A percentile compares a stretch with the other conserved stretches of the same genome.
Conservation (phyloP, 306 rosid genomes). For the Citrullus mucosospermus region DNA sequence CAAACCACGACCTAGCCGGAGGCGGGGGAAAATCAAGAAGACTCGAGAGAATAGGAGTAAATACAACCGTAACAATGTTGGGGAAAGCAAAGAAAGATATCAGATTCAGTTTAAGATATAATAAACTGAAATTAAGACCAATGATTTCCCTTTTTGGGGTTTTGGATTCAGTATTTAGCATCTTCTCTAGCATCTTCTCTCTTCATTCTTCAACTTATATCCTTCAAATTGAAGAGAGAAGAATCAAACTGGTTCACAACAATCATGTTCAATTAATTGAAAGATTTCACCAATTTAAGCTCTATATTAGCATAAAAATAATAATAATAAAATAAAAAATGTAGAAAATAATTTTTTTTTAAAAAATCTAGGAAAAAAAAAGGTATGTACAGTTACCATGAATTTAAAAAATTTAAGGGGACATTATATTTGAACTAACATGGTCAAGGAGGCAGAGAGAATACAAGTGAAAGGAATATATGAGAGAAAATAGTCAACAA, state of each 20-base stretch:
- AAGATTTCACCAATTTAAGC: background rate
- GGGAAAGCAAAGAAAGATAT: background rate
- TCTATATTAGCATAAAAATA: background rate
- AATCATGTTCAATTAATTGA: background rate
- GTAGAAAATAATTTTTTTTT: too few species aligned
- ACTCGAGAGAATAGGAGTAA: background rate
- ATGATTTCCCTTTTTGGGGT: background rate
- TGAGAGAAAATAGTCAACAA: background rate
- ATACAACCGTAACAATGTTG: background rate
- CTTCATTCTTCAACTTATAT: background rate
- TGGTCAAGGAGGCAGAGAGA: background rate
- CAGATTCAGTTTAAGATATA: background rate
- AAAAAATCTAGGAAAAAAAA: background rate
- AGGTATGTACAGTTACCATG: background rate
- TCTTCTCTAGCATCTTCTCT: background rate
- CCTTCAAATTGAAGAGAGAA: background rate
- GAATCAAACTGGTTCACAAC: background rate
- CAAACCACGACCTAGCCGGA: background rate
- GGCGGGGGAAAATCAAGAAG: background rate
- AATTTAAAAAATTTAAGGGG: background rate
- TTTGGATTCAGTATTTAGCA: background rate
- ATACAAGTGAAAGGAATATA: background rate
- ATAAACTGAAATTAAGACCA: background rate
- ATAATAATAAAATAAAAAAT: too few species aligned
- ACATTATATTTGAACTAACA: background rate